Evolutionary conservation across 2,329 filamentous ascomycete genomes (phyloP).

Genomic region (Pseudogymnoascus sp.): DNA sequence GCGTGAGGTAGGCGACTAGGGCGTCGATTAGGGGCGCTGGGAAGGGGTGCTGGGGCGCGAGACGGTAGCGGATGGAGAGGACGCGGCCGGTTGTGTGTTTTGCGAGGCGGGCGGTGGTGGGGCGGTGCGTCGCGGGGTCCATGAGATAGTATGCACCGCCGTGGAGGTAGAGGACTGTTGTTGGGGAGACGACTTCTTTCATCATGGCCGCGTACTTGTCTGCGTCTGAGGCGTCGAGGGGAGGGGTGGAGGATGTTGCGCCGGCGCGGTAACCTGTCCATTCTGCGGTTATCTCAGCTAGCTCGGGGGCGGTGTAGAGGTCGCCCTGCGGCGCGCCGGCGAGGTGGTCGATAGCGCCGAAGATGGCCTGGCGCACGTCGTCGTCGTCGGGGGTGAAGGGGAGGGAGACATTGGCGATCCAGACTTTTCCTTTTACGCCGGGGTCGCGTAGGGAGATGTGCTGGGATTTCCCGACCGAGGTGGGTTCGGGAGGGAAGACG

Average conservation of each 20-base stretch:
- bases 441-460: constrained; percentile 53
- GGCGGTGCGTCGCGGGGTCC: constrained; percentile 62
- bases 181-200: constrained; percentile 55
- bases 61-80: constrained; percentile 65
- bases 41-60: constrained; percentile 66
- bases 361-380: constrained; percentile 50
- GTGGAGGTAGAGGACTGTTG: constrained; percentile 67
- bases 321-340: constrained; percentile 25
- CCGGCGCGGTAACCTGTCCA: constrained; percentile 65
- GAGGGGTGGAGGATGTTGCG: constrained; percentile 41
- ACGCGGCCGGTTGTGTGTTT: constrained; percentile 60
- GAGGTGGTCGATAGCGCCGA: constrained; percentile 50
- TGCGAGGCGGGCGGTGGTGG: constrained; percentile 52
- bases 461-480: constrained; percentile 55
- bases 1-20: constrained; percentile 60
- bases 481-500: constrained; percentile 32
- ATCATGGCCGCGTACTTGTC: constrained; percentile 61
- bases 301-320: constrained; percentile 41
- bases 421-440: constrained; percentile 70
- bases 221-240: constrained; percentile 52
- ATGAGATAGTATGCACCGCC: constrained; percentile 68
- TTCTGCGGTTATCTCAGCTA: constrained; percentile 58
- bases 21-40: constrained; percentile 65
- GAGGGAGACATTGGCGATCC: constrained; percentile 67
- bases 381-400: constrained; percentile 49